phyloP scores from a whole-genome alignment of 768 basidiomycete species.

The Scleroderma bovista region DNA sequence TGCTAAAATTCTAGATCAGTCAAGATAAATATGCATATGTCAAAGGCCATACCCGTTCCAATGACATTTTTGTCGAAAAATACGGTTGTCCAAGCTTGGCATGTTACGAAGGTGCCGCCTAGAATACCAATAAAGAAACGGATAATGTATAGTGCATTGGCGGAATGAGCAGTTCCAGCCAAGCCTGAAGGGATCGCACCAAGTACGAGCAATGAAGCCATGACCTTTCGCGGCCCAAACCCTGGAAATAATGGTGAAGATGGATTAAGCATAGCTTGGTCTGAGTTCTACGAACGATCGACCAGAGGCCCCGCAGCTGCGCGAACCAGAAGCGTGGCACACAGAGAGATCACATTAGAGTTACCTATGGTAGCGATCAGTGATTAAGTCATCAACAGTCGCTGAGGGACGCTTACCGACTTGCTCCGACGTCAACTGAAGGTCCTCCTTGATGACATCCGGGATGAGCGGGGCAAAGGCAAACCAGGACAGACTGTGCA shows the following conservation, averaged over 20 bases:
- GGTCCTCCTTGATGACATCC: slow-evolving; percentile 48
- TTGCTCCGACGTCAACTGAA: slow-evolving; percentile 42
- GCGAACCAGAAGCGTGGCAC: slow-evolving; percentile 45
- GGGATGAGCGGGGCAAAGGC: slow-evolving; percentile 59
- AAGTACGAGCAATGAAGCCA: slow-evolving; percentile 47
- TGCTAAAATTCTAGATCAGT: slow-evolving; percentile 27
- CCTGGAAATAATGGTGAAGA: slow-evolving; percentile 9
- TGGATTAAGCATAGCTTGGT: neutral
- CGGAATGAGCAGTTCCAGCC: slow-evolving; percentile 43
- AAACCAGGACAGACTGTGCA: slow-evolving; percentile 41
- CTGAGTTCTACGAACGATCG: slow-evolving; percentile 26
- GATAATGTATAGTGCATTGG: slow-evolving; percentile 35
- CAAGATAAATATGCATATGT: neutral
- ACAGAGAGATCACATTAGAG: slow-evolving; percentile 45
- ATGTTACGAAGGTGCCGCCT: slow-evolving; percentile 57
- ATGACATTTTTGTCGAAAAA: slow-evolving; percentile 52
- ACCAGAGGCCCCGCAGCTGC: slow-evolving; percentile 46
- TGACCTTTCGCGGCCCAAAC: slow-evolving; percentile 49
- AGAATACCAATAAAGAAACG: slow-evolving; percentile 60
- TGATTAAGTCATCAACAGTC: neutral
- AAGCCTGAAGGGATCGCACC: slow-evolving; percentile 57
- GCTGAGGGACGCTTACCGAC: slow-evolving; percentile 27
- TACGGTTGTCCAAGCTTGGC: slow-evolving; percentile 54
- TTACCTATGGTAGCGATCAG: slow-evolving; percentile 27
- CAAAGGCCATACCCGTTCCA: slow-evolving; percentile 24